These are phyloP conservation scores for Citropsis articulata DNA, from an alignment of 345 rosid species.

Conservation along the genomic window DNA sequence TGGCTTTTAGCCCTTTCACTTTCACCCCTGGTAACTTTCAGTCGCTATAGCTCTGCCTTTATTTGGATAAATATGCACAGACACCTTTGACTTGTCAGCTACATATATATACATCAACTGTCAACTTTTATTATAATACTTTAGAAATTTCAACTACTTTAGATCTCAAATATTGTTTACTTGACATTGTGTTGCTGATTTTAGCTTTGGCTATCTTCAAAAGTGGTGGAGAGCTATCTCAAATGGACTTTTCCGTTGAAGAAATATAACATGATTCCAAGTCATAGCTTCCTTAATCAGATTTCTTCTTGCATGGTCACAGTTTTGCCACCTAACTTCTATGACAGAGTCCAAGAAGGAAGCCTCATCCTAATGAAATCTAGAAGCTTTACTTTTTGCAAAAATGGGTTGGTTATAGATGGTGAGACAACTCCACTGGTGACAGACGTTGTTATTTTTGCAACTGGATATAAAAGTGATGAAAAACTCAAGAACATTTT, in stretches of 20 bases:
- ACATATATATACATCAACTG: not conserved
- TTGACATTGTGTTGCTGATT: not conserved
- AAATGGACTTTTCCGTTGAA: constrained; percentile 25
- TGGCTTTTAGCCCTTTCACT: constrained; percentile 25
- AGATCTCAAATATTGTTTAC: too few species aligned
- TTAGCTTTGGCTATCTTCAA: constrained; percentile 28
- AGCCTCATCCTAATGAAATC: constrained; percentile 30
- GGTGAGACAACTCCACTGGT: not conserved
- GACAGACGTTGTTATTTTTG: constrained; percentile 33
- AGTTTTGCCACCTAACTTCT: constrained; percentile 29
- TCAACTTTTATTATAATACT: not conserved
- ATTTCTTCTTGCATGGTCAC: constrained; percentile 21
- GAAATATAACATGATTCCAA: constrained; percentile 27
- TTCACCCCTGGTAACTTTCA: constrained; percentile 32
- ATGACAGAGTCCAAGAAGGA: constrained; percentile 24
- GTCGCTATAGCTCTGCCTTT: not conserved
- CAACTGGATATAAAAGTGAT: constrained; percentile 31
- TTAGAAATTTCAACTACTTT: not conserved
- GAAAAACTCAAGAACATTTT: constrained; percentile 34
- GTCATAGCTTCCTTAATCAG: constrained; percentile 24
- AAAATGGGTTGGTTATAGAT: constrained; percentile 25
- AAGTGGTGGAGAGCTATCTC: constrained; percentile 27
- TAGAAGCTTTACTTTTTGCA: constrained; percentile 19
- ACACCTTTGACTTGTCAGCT: too few species aligned
- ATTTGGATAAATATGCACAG: not conserved